Percentiles rank a stretch among this genome's conserved stretches.
phyloP scores from a whole-genome alignment of 2,329 filamentous ascomycete genomes.

The Verticillium alfalfae region DNA sequence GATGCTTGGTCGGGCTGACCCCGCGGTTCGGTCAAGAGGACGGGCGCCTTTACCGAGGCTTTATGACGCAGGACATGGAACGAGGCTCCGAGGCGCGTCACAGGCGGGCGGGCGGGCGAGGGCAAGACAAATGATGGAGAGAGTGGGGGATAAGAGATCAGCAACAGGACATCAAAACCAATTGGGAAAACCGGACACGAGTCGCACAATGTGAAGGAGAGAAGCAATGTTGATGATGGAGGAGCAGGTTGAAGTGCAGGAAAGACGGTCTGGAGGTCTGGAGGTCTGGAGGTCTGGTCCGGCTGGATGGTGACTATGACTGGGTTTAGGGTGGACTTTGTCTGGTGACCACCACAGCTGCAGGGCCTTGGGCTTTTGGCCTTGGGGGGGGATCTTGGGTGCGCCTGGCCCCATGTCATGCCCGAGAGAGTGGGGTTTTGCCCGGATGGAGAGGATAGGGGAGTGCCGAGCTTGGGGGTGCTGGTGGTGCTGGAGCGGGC shows the following conservation, averaged over 20 bases:
- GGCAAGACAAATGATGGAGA: neutral
- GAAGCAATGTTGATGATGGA: neutral
- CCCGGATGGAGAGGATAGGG: neutral
- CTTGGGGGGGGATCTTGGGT: neutral
- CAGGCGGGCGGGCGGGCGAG: neutral
- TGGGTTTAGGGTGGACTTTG: neutral
- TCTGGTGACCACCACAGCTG: neutral
- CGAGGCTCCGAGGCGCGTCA: neutral
- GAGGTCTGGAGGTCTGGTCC: too few relatives aligned
- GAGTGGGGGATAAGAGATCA: neutral
- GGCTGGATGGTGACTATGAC: neutral
- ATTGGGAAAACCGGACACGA: slow-evolving; percentile 14
- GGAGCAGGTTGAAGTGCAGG: neutral
- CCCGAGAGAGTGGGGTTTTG: neutral
- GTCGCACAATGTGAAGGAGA: slow-evolving; percentile 11
- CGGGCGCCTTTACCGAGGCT: slow-evolving; percentile 13
- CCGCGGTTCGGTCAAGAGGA: slow-evolving; percentile 9
- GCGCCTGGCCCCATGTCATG: neutral
- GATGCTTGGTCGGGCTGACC: slow-evolving; percentile 8
- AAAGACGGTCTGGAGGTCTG: neutral
- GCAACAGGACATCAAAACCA: slow-evolving; percentile 1
- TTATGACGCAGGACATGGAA: slow-evolving; percentile 15
- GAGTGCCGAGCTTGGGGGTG: neutral
- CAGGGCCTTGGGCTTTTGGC: neutral
- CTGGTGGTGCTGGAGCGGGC: neutral